Evolutionary conservation across 108 stramenopile genomes (phyloP).

Genomic region (Nannochloropsis oceanica): DNA sequence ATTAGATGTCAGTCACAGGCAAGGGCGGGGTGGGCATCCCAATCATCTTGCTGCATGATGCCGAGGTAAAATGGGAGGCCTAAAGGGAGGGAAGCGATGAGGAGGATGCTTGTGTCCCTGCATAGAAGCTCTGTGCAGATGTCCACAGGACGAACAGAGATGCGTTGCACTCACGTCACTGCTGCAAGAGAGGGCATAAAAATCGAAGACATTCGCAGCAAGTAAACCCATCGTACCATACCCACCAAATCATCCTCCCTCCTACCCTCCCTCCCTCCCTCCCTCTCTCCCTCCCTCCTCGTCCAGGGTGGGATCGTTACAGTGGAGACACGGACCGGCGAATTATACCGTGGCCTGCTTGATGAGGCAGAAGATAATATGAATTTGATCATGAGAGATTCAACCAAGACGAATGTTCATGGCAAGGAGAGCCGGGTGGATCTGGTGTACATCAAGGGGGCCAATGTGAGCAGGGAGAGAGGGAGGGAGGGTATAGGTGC

Average conservation of each 20-base stretch:
- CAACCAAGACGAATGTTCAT: neutral
- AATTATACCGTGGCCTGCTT: conserved; percentile 8
- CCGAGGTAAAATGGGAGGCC: conserved; percentile 25
- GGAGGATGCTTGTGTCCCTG: conserved; percentile 1
- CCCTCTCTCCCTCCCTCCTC: neutral
- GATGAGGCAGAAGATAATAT: conserved; percentile 36
- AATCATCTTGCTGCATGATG: conserved; percentile 31
- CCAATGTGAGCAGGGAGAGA: neutral
- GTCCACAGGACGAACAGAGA: too few species aligned
- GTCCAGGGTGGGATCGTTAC: neutral
- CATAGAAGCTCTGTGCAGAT: too few species aligned
- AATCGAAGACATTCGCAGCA: too few species aligned
- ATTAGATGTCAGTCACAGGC: conserved; percentile 12
- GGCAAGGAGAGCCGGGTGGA: conserved; percentile 12
- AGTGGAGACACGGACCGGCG: neutral
- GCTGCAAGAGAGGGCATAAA: too few species aligned
- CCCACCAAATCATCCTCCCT: neutral
- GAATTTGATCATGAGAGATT: conserved; percentile 23
- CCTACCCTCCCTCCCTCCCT: neutral
- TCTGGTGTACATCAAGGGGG: conserved; percentile 4
- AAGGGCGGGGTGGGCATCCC: conserved; percentile 28
- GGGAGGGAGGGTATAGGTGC: neutral
- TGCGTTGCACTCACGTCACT: too few species aligned
- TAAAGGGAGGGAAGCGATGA: neutral
- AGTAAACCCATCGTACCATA: too few species aligned